A percentile compares a stretch with the other conserved stretches of the same genome.
Evolutionary conservation across 1,139 yeast genomes (phyloP).

Genomic region (Saccharomyces hybrid): DNA sequence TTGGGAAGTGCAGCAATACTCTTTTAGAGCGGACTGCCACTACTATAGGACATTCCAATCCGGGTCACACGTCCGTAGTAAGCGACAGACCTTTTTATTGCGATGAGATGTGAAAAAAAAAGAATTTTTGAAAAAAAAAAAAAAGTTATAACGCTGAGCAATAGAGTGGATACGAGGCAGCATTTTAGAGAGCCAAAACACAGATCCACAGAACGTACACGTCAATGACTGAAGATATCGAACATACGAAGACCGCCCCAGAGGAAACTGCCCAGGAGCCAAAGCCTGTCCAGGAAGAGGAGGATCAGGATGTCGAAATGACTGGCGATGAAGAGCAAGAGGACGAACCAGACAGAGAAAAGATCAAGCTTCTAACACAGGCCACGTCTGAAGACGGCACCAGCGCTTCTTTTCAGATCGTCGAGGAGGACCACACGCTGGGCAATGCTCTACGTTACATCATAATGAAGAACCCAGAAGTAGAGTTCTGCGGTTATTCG

Average conservation of each 20-base stretch:
- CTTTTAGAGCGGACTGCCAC: no score
- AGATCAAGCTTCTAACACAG: slow-evolving; percentile 60
- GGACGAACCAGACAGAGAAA: slow-evolving; percentile 34
- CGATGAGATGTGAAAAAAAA: not conserved
- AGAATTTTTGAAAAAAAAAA: not conserved
- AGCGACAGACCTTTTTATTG: not conserved
- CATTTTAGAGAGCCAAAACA: not conserved
- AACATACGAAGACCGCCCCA: not conserved
- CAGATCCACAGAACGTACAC: not conserved
- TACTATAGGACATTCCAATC: not conserved
- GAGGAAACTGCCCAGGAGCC: slow-evolving; percentile 1
- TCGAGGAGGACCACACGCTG: slow-evolving; percentile 90
- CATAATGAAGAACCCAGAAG: slow-evolving; percentile 96
- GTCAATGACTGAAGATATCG: slow-evolving; percentile 2
- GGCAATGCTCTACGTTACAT: slow-evolving; percentile 91
- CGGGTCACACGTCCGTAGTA: not conserved
- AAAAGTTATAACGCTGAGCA: not conserved
- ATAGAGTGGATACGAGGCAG: not conserved
- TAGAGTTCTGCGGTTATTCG: slow-evolving; percentile 95
- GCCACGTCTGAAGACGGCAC: slow-evolving; percentile 82
- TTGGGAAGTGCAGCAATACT: no score
- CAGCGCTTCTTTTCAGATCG: slow-evolving; percentile 87
- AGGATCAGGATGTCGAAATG: slow-evolving; percentile 12
- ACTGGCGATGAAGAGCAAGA: slow-evolving; percentile 27
- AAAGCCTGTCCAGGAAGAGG: slow-evolving; percentile 1